Percentiles rank a stretch among this genome's conserved stretches.
Conservation (phyloP, 2,329 filamentous ascomycete genomes). For the Alternaria rosae region DNA sequence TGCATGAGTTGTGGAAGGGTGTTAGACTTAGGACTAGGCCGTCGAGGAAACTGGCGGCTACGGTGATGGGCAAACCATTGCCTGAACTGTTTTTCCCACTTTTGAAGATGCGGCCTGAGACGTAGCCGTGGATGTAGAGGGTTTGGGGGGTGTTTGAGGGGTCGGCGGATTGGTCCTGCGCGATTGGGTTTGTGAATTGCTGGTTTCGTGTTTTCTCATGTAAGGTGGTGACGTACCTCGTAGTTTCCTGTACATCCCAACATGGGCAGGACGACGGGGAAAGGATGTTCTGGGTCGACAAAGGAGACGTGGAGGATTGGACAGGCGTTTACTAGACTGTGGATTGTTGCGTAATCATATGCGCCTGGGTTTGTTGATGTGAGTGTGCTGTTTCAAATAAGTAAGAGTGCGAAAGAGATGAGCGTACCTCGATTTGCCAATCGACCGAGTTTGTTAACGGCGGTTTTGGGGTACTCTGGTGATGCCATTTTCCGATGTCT, state of each 20-base stretch:
- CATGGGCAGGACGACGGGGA: slow-evolving; percentile 56
- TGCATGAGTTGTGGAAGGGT: slow-evolving; percentile 48
- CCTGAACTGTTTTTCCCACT: background rate
- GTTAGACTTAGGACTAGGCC: slow-evolving; percentile 45
- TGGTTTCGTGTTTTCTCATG: too few species aligned
- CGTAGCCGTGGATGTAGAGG: slow-evolving; percentile 47
- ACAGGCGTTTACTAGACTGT: slow-evolving; percentile 40
- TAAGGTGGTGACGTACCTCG: background rate
- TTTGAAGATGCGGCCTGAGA: slow-evolving; percentile 67
- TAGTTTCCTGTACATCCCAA: slow-evolving; percentile 47
- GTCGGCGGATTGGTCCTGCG: slow-evolving; percentile 60
- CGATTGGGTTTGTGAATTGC: background rate
- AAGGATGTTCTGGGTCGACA: slow-evolving; percentile 58
- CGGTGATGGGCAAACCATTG: background rate
- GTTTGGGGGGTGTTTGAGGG: slow-evolving; percentile 58
- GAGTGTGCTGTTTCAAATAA: background rate
- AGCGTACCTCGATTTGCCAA: slow-evolving; percentile 37
- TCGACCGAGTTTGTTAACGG: slow-evolving; percentile 39
- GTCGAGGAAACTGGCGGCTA: slow-evolving; percentile 33
- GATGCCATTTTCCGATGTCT: slow-evolving; percentile 6
- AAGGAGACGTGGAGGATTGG: slow-evolving; percentile 50
- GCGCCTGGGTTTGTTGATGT: slow-evolving; percentile 19
- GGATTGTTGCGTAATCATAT: slow-evolving; percentile 48
- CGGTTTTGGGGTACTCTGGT: slow-evolving; percentile 34
- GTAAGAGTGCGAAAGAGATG: background rate